Percentiles rank a stretch among this genome's conserved stretches.
Evolutionary conservation across 2,329 filamentous ascomycete genomes (phyloP).

Genomic region (Simplicillium aogashimaense): DNA sequence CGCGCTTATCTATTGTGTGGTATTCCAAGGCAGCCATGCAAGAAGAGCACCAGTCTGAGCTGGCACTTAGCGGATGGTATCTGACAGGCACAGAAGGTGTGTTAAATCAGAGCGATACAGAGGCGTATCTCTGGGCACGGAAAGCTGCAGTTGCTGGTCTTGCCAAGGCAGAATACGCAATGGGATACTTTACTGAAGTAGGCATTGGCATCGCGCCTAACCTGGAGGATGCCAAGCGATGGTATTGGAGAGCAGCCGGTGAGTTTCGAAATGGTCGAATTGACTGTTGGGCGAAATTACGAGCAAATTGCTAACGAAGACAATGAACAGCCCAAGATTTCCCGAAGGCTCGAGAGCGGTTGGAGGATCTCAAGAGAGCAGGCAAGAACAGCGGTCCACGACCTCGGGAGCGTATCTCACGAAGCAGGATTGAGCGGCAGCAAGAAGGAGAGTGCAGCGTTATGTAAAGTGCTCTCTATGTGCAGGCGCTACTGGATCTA

Average conservation of each 20-base stretch:
- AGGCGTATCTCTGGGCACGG: conserved; percentile 93
- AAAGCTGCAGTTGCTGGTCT: conserved; percentile 84
- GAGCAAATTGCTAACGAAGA: neutral
- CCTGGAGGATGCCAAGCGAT: conserved; percentile 89
- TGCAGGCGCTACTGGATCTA: too few species aligned
- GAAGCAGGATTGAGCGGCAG: conserved; percentile 72
- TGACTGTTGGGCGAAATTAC: too few species aligned
- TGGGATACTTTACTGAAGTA: conserved; percentile 93
- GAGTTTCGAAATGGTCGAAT: too few species aligned
- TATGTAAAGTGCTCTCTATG: too few species aligned
- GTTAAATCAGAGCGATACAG: conserved; percentile 83
- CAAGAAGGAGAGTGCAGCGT: conserved; percentile 82
- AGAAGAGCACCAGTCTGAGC: conserved; percentile 87
- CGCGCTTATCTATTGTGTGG: conserved; percentile 81
- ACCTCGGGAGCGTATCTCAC: conserved; percentile 67
- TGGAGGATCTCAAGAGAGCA: conserved; percentile 82
- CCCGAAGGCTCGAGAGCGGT: conserved; percentile 80
- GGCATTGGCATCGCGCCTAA: conserved; percentile 83
- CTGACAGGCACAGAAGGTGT: conserved; percentile 84
- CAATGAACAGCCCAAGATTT: conserved; percentile 70
- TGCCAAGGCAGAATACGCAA: conserved; percentile 92
- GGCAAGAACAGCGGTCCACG: conserved; percentile 59
- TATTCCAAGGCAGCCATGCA: conserved; percentile 87
- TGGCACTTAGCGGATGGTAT: conserved; percentile 85
- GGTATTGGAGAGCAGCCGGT: conserved; percentile 98